Conservation (phyloP, 176 grass and related monocot species). For the maize (Zea mays) region Zm-B73-REFERENCE-NAM-5.0 NC_050103.1:89304001-89304500, state of each 20-base stretch:
- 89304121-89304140: slow-evolving; percentile 60
- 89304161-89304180: slow-evolving; percentile 71
- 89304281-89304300: slow-evolving; percentile 43
- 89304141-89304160: slow-evolving; percentile 69
- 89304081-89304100: slow-evolving; percentile 79
- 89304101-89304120: slow-evolving; percentile 78
- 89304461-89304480: not conserved
- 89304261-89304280: slow-evolving; percentile 56
- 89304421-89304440: not conserved
- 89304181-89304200: slow-evolving; percentile 52
- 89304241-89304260: slow-evolving; percentile 78
- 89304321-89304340: slow-evolving; percentile 7
- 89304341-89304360: slow-evolving; percentile 18
- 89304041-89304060: slow-evolving; percentile 60
- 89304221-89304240: slow-evolving; percentile 56
- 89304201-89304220: slow-evolving; percentile 68
- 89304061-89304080: slow-evolving; percentile 61
- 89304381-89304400: not conserved
- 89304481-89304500: not conserved
- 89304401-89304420: not conserved
- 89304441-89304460: not conserved
- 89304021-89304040: slow-evolving; percentile 71
- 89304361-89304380: not conserved
- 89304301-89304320: slow-evolving; percentile 27
- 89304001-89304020: slow-evolving; percentile 54